These are phyloP conservation scores for Geoglossum glabrum DNA, from an alignment of 495 filamentous ascomycete genomes.

Conservation along the genomic window DNA sequence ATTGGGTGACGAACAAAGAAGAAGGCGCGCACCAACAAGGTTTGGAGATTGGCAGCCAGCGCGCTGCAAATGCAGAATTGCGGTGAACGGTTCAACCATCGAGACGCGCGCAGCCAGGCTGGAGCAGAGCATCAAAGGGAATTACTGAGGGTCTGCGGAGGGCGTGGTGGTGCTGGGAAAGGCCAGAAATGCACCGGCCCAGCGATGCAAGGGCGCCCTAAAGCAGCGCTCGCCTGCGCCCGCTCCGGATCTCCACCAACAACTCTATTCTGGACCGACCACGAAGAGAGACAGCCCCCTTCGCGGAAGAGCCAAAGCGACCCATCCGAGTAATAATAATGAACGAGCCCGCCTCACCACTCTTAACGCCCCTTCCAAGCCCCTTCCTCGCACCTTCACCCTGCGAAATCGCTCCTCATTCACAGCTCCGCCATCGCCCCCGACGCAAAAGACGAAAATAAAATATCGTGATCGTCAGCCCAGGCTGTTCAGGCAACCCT, in stretches of 20 bases:
- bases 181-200: background rate
- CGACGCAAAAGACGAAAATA: constrained; percentile 3
- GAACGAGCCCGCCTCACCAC: constrained; percentile 2
- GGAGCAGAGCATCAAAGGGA: background rate
- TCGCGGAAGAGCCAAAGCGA: background rate
- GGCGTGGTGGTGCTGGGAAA: background rate
- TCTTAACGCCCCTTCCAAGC: background rate
- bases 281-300: background rate
- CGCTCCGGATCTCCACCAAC: background rate
- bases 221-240: background rate
- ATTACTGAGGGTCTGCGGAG: background rate
- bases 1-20: background rate
- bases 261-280: constrained; percentile 2
- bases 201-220: constrained; percentile 1
- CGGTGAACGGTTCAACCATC: background rate
- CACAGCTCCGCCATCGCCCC: background rate
- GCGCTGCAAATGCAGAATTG: background rate
- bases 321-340: constrained; percentile 1
- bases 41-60: constrained; percentile 1
- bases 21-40: background rate
- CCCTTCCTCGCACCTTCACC: background rate
- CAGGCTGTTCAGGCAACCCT: background rate
- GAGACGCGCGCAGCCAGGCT: background rate
- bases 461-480: constrained; percentile 1
- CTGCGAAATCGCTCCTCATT: background rate